Conservation (phyloP, 163 green algal species). For the Scenedesmus sp. region DNA sequence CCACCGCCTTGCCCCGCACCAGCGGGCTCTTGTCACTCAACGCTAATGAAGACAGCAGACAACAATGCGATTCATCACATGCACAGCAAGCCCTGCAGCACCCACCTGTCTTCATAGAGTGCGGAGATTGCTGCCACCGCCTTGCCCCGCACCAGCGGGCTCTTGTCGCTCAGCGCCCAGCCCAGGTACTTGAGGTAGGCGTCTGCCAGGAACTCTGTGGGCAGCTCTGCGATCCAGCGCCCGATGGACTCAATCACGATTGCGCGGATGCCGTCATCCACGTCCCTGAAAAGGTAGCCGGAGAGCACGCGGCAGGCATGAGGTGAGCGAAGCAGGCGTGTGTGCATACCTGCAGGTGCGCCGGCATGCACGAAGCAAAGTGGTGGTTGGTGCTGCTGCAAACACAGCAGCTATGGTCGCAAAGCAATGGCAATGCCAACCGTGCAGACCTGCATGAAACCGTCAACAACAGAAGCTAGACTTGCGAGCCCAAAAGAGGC, state of each 20-base stretch:
- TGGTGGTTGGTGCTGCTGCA: no score
- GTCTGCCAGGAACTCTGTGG: slow-evolving; percentile 83
- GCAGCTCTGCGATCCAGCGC: slow-evolving; percentile 80
- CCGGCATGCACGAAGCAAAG: no score
- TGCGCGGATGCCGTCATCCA: slow-evolving; percentile 76
- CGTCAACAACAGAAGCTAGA: no score
- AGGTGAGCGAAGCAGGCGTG: background rate
- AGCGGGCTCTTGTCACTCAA: slow-evolving; percentile 76
- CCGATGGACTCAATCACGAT: slow-evolving; percentile 85
- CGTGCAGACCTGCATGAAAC: no score
- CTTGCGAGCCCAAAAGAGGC: no score
- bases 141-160: background rate
- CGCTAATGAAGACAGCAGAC: background rate
- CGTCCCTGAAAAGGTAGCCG: slow-evolving; percentile 65
- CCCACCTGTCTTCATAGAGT: slow-evolving; percentile 48
- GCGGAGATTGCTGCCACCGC: slow-evolving; percentile 24
- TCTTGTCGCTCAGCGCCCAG: slow-evolving; percentile 94
- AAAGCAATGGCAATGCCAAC: no score
- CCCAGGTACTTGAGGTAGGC: slow-evolving; percentile 96
- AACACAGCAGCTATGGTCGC: no score
- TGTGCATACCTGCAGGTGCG: no score
- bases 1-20: slow-evolving; percentile 22
- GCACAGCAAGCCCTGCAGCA: background rate
- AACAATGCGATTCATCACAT: background rate
- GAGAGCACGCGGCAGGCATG: background rate